phyloP scores from a whole-genome alignment of 2,329 filamentous ascomycete species.

The Tolypocladium guangdongense region DNA sequence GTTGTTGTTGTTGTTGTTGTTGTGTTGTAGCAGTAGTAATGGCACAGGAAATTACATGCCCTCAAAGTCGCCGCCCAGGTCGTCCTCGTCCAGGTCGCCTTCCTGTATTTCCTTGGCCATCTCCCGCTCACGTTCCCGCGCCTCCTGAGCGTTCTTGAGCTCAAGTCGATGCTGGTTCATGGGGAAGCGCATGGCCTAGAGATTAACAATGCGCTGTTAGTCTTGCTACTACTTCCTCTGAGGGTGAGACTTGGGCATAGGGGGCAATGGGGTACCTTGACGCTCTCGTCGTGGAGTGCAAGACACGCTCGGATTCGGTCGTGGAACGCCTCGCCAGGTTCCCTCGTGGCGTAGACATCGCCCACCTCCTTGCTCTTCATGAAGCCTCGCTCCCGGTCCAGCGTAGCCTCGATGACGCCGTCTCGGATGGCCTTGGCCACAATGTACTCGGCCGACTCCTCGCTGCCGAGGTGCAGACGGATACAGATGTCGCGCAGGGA shows the following conservation, averaged over 20 bases:
- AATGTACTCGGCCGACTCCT: constrained; percentile 98
- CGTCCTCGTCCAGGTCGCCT: constrained; percentile 91
- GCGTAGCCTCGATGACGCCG: constrained; percentile 88
- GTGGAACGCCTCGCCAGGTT: constrained; percentile 95
- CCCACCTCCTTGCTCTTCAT: constrained; percentile 98
- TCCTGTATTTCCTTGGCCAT: constrained; percentile 99
- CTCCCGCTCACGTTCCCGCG: constrained; percentile 90
- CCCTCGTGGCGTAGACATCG: constrained; percentile 90
- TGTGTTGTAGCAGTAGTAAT: constrained; percentile 2
- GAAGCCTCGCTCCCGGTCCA: constrained; percentile 89
- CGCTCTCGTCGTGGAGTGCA: constrained; percentile 89
- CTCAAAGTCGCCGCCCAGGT: constrained; percentile 91
- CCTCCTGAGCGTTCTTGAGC: constrained; percentile 96
- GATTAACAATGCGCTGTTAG: constrained; percentile 3
- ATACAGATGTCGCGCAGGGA: constrained; percentile 96
- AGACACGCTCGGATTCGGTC: constrained; percentile 90
- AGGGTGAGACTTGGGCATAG: background rate
- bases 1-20: constrained; percentile 1
- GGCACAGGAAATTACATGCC: constrained; percentile 54
- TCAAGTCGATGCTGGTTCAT: constrained; percentile 99
- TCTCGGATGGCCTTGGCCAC: constrained; percentile 97
- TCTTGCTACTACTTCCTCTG: constrained; percentile 6
- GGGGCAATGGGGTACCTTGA: constrained; percentile 55
- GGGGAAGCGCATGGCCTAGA: constrained; percentile 90
- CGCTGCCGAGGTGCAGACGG: constrained; percentile 81